Evolutionary conservation across 2,329 filamentous ascomycete species (phyloP).

Genomic region (Beauveria medogensis): DNA sequence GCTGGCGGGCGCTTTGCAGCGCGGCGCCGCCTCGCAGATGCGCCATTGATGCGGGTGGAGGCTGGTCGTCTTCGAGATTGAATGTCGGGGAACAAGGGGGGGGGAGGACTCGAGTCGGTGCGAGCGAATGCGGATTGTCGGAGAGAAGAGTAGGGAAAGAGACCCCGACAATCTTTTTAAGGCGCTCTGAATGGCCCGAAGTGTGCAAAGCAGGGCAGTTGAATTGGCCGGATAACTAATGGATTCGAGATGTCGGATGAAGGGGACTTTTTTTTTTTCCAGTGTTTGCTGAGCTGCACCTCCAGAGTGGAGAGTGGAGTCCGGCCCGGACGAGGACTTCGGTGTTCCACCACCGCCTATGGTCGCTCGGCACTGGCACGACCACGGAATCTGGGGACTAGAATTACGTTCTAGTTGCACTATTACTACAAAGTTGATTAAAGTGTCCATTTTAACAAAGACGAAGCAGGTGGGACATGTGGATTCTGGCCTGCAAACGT

Average conservation of each 20-base stretch:
- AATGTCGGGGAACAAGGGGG: too few species aligned
- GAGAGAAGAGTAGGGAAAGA: not conserved
- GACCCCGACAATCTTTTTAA: not conserved
- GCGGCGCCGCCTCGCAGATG: slow-evolving; percentile 26
- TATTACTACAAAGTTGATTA: not conserved
- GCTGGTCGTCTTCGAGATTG: not conserved
- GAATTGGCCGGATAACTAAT: not conserved
- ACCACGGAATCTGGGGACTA: not conserved
- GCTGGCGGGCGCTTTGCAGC: slow-evolving; percentile 20
- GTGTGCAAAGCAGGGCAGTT: not conserved
- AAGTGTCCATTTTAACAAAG: not conserved
- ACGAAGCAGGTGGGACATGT: not conserved
- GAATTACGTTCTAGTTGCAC: not conserved
- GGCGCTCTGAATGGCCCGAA: not conserved
- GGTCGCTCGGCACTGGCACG: not conserved
- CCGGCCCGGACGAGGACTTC: not conserved
- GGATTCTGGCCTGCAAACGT: not conserved
- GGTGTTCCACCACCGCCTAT: slow-evolving; percentile 4
- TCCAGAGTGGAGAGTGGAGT: slow-evolving; percentile 5
- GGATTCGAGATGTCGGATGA: not conserved
- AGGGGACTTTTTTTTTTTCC: slow-evolving; percentile 10
- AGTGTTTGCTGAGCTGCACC: not conserved
- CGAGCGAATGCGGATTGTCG: not conserved
- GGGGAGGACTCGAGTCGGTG: not conserved
- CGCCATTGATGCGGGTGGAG: slow-evolving; percentile 19